phyloP scores from a whole-genome alignment of 371 early-diverging fungal species.

The Mucor indicus region DNA sequence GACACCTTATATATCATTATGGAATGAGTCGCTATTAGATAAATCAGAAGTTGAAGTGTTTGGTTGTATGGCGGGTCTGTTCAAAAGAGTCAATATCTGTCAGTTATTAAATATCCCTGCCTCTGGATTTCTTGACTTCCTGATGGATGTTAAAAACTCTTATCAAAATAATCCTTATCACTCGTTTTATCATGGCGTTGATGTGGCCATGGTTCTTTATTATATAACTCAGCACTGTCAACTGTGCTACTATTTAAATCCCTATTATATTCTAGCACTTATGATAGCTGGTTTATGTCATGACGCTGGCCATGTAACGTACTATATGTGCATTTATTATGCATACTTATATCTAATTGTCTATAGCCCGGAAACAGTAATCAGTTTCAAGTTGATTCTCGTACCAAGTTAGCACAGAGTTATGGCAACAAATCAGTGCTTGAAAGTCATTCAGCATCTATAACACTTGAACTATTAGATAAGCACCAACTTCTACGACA shows the following conservation, averaged over 20 bases:
- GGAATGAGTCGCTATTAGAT: too few species aligned
- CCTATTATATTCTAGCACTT: slow-evolving; percentile 61
- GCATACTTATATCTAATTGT: too few species aligned
- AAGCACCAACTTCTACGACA: slow-evolving; percentile 66
- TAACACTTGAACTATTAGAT: slow-evolving; percentile 64
- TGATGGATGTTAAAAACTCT: slow-evolving; percentile 76
- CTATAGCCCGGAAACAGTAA: slow-evolving; percentile 89
- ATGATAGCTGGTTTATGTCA: slow-evolving; percentile 53
- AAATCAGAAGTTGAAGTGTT: slow-evolving; percentile 63
- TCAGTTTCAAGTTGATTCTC: slow-evolving; percentile 80
- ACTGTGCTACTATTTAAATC: slow-evolving; percentile 55
- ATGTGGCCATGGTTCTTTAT: slow-evolving; percentile 78
- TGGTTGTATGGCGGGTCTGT: slow-evolving; percentile 63
- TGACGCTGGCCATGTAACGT: slow-evolving; percentile 85
- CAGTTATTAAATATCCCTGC: slow-evolving; percentile 52
- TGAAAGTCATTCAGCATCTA: slow-evolving; percentile 82
- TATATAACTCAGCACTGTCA: too few species aligned
- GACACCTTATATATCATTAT: slow-evolving; percentile 1
- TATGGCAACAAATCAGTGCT: slow-evolving; percentile 80
- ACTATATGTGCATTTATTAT: background rate
- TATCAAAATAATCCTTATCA: slow-evolving; percentile 82
- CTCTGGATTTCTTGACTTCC: slow-evolving; percentile 71
- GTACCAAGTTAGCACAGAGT: slow-evolving; percentile 66
- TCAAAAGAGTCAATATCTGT: slow-evolving; percentile 54
- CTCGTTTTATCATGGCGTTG: slow-evolving; percentile 83